Percentiles rank a stretch among this genome's conserved stretches.
Evolutionary conservation across 2,329 filamentous ascomycete genomes (phyloP).

Genomic region (Colletotrichum sidae): DNA sequence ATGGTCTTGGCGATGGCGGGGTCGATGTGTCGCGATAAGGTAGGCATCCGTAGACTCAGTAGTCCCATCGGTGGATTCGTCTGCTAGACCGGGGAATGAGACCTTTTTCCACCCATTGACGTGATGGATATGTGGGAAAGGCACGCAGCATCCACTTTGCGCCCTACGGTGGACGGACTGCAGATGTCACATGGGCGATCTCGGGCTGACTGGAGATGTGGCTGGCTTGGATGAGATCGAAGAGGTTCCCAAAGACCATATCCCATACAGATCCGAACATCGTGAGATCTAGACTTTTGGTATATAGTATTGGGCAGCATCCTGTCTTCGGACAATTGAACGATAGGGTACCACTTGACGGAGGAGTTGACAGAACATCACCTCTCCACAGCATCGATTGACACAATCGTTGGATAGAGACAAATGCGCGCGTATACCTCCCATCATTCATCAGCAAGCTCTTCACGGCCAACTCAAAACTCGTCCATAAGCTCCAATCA

Average conservation of each 20-base stretch:
- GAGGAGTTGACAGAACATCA: too few species aligned
- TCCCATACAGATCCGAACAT: background rate
- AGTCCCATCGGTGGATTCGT: background rate
- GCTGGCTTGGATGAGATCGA: background rate
- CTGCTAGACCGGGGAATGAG: background rate
- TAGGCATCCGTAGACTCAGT: background rate
- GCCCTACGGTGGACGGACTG: conserved; percentile 25
- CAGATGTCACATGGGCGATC: conserved; percentile 7
- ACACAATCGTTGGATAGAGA: too few species aligned
- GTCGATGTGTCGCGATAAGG: background rate
- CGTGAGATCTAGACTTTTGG: background rate
- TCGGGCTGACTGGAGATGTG: conserved; percentile 1
- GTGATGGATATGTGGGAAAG: conserved; percentile 1
- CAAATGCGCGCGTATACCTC: too few species aligned
- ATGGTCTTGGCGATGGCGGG: conserved; percentile 4
- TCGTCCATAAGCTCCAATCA: background rate
- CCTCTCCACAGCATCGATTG: too few species aligned
- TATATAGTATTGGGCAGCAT: background rate
- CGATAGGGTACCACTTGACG: too few species aligned
- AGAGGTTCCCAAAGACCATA: conserved; percentile 1
- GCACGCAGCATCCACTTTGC: conserved; percentile 8
- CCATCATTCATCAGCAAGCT: too few species aligned
- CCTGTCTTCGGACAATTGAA: too few species aligned
- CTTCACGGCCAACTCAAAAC: background rate
- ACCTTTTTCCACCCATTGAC: background rate